Evolutionary conservation across 2,329 filamentous ascomycete genomes (phyloP), one percentile per base, ranked within the genome.

Genomic region (Tolypocladium cylindrosporum): DNA sequence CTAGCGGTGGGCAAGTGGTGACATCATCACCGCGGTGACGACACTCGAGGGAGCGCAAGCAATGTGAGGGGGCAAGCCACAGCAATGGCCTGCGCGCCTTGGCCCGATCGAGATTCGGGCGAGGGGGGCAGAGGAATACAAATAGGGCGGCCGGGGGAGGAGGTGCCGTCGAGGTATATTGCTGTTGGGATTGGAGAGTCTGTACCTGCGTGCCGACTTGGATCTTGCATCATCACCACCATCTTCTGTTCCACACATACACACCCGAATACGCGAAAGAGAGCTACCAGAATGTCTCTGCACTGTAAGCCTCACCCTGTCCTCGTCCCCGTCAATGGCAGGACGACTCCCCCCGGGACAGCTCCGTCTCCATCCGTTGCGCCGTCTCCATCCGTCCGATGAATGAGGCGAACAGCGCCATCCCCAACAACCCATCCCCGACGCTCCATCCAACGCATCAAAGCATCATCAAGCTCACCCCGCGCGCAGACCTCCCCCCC

Each of bases 401-500:
- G 42, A 45, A 14, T 7, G 42, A 27, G 43, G 24, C 21, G 2
- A 11, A 42, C 41, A 42, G 4, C 42, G 11, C 42, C 42, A 45
- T 27, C 21, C 31, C 27, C 45, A 10, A 4, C 45, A 31, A 3
- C 24, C 2, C 14, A 24, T 21, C 34, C 39, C 1, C 37, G 34
- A 36, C 21, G 56, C 48, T 19, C 34, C 43, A 42, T 34, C 43
- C 40, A 21, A 8, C 55, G 14, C 27, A 6, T 31, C 27, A 6
- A 31, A 6, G 24, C 24, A 27, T 27, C 27, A 41, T 50, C 55
- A 36, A 24, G 27, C 54, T 59, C 55, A 59, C 59, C 43, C 55
- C 61, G 40, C 61, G 59, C 55, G 21, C 59, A 84, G 81, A 84
- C 70, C 78, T 85, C 40, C 82, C 82, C 63, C 73, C 92, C 66